These are phyloP conservation scores for Lachnellula cervina DNA, from an alignment of 2,329 filamentous ascomycete genomes.

Conservation along the genomic window DNA sequence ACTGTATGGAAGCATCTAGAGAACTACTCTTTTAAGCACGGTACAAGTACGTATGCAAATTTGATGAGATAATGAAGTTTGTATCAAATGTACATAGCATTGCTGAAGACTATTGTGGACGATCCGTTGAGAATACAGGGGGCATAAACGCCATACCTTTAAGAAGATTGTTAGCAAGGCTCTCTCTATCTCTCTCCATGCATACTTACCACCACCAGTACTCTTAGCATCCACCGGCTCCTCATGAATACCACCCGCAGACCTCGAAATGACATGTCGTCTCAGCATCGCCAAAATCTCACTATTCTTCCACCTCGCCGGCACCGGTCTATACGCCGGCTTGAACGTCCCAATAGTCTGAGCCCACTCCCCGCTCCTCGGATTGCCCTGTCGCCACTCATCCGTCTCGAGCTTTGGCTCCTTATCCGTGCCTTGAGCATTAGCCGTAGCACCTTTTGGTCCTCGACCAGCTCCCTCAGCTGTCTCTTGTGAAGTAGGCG, in stretches of 20 bases:
- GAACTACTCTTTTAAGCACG: no score
- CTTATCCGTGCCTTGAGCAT: constrained; percentile 16
- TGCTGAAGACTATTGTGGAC: constrained; percentile 4
- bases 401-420: constrained; percentile 25
- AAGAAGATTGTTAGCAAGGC: constrained; percentile 4
- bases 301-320: constrained; percentile 76
- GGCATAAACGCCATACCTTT: constrained; percentile 35
- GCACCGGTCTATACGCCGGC: constrained; percentile 88
- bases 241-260: constrained; percentile 49
- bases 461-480: constrained; percentile 47
- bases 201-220: constrained; percentile 25
- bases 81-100: constrained; percentile 1
- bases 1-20: no score
- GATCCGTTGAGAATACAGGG: constrained; percentile 29
- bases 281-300: constrained; percentile 73
- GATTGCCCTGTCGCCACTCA: constrained; percentile 33
- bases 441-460: constrained; percentile 24
- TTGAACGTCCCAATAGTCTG: constrained; percentile 94
- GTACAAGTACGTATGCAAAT: no score
- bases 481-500: constrained; percentile 51
- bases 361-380: constrained; percentile 76
- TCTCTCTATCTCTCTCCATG: not conserved
- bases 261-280: constrained; percentile 70
- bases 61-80: not conserved
- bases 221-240: constrained; percentile 15